Evolutionary conservation across 768 basidiomycete species (phyloP), one percentile per base, ranked within the genome.

Genomic region (Lepiota venenata): DNA sequence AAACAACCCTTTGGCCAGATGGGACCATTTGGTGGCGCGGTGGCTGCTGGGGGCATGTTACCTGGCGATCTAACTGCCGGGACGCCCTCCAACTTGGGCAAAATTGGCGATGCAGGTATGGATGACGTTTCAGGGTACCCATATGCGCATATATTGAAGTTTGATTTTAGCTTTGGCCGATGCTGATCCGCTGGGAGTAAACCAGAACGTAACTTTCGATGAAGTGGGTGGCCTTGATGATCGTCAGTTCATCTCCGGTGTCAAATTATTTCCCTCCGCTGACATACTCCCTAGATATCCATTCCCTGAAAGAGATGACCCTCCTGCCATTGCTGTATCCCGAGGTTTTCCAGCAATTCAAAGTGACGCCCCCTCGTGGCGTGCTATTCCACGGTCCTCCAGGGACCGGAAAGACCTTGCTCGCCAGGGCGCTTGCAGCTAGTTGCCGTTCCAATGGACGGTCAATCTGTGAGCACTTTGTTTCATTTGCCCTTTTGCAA

Each of bases 321-420:
- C 77, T 98, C 8, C 79, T 99, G 0, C 97, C 97, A 1, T 74
- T 99, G 0, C 73, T 98, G 20, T 98, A 99, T 66, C 97, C 97
- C 0, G 97, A 99, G 69, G 85, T 99, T 12, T 98, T 98, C 66
- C 92, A 95, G 60, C 84, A 85, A 45, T 96, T 98, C 69, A 86
- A 84, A 47, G 84, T 99, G 37, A 98, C 93, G 0, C 97, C 97
- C 39, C 97, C 97, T 2, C 81, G 97, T 29, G 97, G 97, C 47
- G 97, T 99, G 0, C 74, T 99, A 18, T 97, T 99, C 71, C 96
- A 98, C 65, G 97, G 97, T 14, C 97, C 97, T 9, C 97, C 97
- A 0, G 97, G 97, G n/a, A 99, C 97, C 0, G 97, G 97, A 43
- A 95, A 95, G 71, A 99, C 97, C 0, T 77, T 99, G 0, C 73